Base-by-base conservation (phyloP, 2,329 filamentous ascomycete genomes). In the Intubia oerlemansii region DNA sequence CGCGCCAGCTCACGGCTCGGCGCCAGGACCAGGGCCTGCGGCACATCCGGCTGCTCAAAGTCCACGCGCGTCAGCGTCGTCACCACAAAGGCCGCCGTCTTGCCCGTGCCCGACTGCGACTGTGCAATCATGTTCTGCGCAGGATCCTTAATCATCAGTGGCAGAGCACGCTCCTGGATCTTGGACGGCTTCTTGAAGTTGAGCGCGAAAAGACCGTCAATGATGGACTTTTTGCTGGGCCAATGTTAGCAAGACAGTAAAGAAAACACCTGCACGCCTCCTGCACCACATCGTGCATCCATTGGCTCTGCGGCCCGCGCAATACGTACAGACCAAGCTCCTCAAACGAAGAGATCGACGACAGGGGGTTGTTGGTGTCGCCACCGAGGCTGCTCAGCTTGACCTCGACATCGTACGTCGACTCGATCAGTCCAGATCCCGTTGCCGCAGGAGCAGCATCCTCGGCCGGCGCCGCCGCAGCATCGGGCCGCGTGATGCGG, bases 41-140 rank as follows among this genome's bases (percentile, higher is more conserved):
- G 84, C 38, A 66, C 59, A 17, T 67, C 54, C 13, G 71, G 61
- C 37, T 66, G 62, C 29, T 45, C 57, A 33, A 84, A 65, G 44
- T 98, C 81, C 45, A 95, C 54, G 37, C 88, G 80, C 33, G 78
- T 78, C 23, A 98, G 64, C 35, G 91, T 77, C 35, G 91, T 91
- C 36, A 92, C 73, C 25, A 88, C 79, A 49, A 98, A 98, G 14
- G 88, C 88, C 13, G 84, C 88, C 0, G 88, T 98, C 60, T 98
- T 98, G 45, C 88, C 88, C 13, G 88, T 98, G 41, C 88, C 88
- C 3, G 88, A 98, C 51, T 98, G 88, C n/a, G 88, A 98, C 53
- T 98, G 88, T 4, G 84, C 88, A 45, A 98, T 85, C 65, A 98
- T 77, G 52, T 95, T 95, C 38, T 64, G 63, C 1, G 85, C 76